Evolutionary conservation across 331 rosid species (phyloP), one percentile per base, ranked within the genome.

Genomic region (Spiraea crenata): DNA sequence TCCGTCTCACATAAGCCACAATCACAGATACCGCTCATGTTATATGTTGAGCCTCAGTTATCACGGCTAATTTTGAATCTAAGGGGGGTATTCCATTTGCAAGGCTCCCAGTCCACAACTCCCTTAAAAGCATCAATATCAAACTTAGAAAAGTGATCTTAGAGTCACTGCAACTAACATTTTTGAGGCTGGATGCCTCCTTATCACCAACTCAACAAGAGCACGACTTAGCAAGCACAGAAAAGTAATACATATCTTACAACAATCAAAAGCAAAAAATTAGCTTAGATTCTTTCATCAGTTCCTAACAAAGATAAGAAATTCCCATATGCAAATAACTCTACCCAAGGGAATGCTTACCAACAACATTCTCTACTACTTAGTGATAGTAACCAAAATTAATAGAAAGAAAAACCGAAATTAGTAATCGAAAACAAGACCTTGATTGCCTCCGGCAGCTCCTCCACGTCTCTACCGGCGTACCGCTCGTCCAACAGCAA

Each of bases 381-480:
- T 4, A 14, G 6, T 4, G 50, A 39, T 38, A n/a, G 11, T 14
- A 64, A 34, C 51, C 41, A 49, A 64, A 52, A 61, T 65, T 34
- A 67, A 58, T 15, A 62, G 14, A 38, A 39, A 57, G 44, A 9
- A 50, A 45, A 10, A 20, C n/a, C n/a, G 52, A 48, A 20, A 3
- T 3, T 6, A 20, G 17, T 42, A 48, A 48, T 64, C 63, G 47
- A 80, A 35, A 44, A 79, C 72, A 81, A 73, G 77, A 93, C 99
- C 99, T 93, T 87, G 52, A 89, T 81, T n/a, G 97, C 97, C 80
- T 86, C 89, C 5, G 98, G 88, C 77, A 89, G 81, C 63, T 87
- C 95, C 61, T 84, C 84, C 60, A 76, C 67, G 16, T 79, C 62
- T 57, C 70, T 71, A 35, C 57, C 80, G 25, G 85, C 85, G 38